A percentile compares a stretch with the other conserved stretches of the same genome.
Evolutionary conservation across 2,329 filamentous ascomycete genomes (phyloP).

Genomic region (Aspergillus fischeri): DNA sequence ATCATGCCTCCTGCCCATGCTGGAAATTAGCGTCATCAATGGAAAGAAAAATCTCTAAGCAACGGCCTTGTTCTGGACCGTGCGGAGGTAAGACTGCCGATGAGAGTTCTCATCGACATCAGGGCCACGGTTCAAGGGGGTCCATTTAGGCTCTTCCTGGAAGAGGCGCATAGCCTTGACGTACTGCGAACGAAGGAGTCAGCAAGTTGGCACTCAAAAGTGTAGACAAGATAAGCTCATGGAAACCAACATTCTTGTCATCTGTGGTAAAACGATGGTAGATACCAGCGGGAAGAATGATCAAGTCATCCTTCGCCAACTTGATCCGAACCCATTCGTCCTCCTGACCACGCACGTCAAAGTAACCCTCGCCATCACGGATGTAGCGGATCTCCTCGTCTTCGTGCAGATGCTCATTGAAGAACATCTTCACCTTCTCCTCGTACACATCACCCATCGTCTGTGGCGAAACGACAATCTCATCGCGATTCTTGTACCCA

Average conservation of each 20-base stretch:
- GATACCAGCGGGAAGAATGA: slow-evolving; percentile 90
- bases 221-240: slow-evolving; percentile 1
- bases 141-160: slow-evolving; percentile 99
- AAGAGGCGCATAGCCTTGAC: slow-evolving; percentile 95
- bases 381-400: slow-evolving; percentile 98
- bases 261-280: slow-evolving; percentile 98
- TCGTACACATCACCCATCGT: slow-evolving; percentile 87
- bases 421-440: slow-evolving; percentile 89
- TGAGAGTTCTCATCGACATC: slow-evolving; percentile 76
- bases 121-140: slow-evolving; percentile 73
- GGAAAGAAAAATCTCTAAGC: slow-evolving; percentile 14
- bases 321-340: slow-evolving; percentile 88
- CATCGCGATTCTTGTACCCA: slow-evolving; percentile 90
- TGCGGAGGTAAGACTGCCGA: slow-evolving; percentile 70
- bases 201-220: slow-evolving; percentile 5
- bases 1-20: slow-evolving; percentile 7
- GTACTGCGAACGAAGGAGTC: slow-evolving; percentile 56
- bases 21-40: slow-evolving; percentile 12
- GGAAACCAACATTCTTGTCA: slow-evolving; percentile 70
- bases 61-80: slow-evolving; percentile 20
- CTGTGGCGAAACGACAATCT: slow-evolving; percentile 81
- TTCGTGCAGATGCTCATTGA: slow-evolving; percentile 93
- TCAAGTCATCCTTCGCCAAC: slow-evolving; percentile 81
- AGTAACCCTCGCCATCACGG: slow-evolving; percentile 80
- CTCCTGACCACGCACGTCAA: slow-evolving; percentile 78